phyloP scores from a whole-genome alignment of 1,284 basidiomycete genomes.

The Sporisorium scitamineum region DNA sequence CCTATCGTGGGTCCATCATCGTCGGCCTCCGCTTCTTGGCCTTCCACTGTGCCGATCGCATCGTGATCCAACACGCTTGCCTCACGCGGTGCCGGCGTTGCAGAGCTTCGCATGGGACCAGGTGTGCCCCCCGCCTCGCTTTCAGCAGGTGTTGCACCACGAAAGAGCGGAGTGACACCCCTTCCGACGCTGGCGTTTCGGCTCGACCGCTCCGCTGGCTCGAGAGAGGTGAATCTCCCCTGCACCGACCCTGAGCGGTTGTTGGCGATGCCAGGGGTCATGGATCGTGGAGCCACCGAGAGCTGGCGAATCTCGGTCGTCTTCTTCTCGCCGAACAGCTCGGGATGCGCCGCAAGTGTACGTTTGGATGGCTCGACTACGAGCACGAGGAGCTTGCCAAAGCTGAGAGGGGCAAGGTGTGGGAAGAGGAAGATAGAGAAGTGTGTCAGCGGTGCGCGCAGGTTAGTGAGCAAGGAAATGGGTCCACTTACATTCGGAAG shows the following conservation, averaged over 20 bases:
- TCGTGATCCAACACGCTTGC: slow-evolving; percentile 12
- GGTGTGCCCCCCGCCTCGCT: slow-evolving; percentile 35
- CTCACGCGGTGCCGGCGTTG: slow-evolving; percentile 18
- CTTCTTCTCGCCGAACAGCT: slow-evolving; percentile 49
- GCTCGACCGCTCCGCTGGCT: slow-evolving; percentile 36
- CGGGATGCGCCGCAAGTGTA: slow-evolving; percentile 41
- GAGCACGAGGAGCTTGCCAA: slow-evolving; percentile 62
- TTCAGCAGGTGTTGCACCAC: slow-evolving; percentile 38
- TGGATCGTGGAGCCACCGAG: slow-evolving; percentile 42
- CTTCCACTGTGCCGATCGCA: slow-evolving; percentile 12
- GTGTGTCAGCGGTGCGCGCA: neutral
- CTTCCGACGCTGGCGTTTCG: slow-evolving; percentile 34
- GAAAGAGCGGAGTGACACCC: slow-evolving; percentile 46
- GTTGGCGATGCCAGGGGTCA: slow-evolving; percentile 23
- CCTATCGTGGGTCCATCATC: slow-evolving; percentile 36
- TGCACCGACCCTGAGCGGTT: slow-evolving; percentile 34
- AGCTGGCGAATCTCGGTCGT: slow-evolving; percentile 49
- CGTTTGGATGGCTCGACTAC: slow-evolving; percentile 56
- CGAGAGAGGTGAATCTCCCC: slow-evolving; percentile 39
- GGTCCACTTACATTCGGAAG: slow-evolving; percentile 45
- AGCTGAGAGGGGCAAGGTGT: slow-evolving; percentile 21
- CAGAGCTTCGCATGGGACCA: slow-evolving; percentile 11
- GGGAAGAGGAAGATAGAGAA: neutral
- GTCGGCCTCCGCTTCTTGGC: neutral
- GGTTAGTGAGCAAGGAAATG: neutral